These are phyloP conservation scores for Fusarium buharicum DNA, from an alignment of 2,329 filamentous ascomycete genomes.

Conservation along the genomic window DNA sequence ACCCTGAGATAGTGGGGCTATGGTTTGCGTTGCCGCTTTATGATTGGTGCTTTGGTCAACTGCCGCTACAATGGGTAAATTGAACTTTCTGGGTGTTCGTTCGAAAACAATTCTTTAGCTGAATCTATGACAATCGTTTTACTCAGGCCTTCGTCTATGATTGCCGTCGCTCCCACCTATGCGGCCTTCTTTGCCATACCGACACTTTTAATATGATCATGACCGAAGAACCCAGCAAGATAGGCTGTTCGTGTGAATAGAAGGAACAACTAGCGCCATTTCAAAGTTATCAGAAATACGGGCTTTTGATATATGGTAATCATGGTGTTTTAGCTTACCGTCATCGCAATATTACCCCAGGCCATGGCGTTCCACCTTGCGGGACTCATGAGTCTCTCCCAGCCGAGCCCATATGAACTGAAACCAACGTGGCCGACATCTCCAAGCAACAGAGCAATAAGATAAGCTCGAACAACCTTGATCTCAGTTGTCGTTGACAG, in stretches of 20 bases:
- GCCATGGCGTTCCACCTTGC: conserved; percentile 73
- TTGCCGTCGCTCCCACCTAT: conserved; percentile 21
- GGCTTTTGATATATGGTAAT: not conserved
- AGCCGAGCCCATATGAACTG: conserved; percentile 68
- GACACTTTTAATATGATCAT: conserved; percentile 47
- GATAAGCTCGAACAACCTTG: conserved; percentile 73
- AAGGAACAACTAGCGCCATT: conserved; percentile 59
- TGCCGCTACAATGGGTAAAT: no score
- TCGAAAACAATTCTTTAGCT: not conserved
- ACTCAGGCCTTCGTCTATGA: not conserved
- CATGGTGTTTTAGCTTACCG: conserved; percentile 55
- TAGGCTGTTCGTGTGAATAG: conserved; percentile 67
- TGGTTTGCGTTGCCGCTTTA: not conserved
- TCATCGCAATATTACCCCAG: conserved; percentile 78
- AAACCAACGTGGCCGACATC: conserved; percentile 75
- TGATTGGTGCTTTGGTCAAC: no score
- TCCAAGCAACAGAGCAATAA: conserved; percentile 71
- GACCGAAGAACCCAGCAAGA: conserved; percentile 68
- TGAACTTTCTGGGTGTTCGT: no score
- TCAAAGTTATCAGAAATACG: not conserved
- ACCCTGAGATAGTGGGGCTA: conserved; percentile 34
- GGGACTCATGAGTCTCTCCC: conserved; percentile 63
- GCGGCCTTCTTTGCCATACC: conserved; percentile 43
- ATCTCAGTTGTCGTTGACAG: conserved; percentile 72
- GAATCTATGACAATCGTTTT: not conserved